Evolutionary conservation across 129 eudicot genomes (phyloP), one percentile per base, ranked within the genome.

Genomic region (Pseudognaphalium luteoalbum): DNA sequence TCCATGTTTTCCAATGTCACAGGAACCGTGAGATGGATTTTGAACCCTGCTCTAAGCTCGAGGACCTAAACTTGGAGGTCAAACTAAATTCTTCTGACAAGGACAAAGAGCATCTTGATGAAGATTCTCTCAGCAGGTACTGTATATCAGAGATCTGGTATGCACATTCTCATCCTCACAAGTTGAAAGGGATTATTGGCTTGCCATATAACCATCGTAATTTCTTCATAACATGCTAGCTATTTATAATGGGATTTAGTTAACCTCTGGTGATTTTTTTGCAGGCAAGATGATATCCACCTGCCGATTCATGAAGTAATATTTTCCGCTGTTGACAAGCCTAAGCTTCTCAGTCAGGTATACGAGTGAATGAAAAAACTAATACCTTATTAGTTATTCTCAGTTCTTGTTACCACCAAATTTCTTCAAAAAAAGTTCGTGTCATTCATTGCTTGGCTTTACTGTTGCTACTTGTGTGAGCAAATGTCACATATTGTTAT

Each of bases 271-370:
- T 72, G 65, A 62, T 66, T 77, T 37, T 71, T 28, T 47, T 81
- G 79, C 92, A 93, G 98, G 81, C 81, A 80, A 80, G 98, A 85
- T 47, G 81, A 64, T 70, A 68, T 76, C 58, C 78, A 78, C 17
- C 52, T 77, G 65, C 92, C 82, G 11, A 71, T 90, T 77, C 91
- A 90, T 85, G 97, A 93, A 86, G 88, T 93, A 28, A 90, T 87
- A 71, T 93, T 93, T 82, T 93, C 97, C 9, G 84, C 98, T 25
- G 67, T 84, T 59, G 98, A 93, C 91, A 93, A 90, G 74, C 98
- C 98, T 69, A 93, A 93, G 73, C 98, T 93, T 77, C 98, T 93
- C 57, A 88, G 89, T 73, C 96, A 93, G 98, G 98, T 89, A 88
- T 74, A 11, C 7, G 25, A 25, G 58, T 44, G 73, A 80, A 74